phyloP scores from a whole-genome alignment of 495 filamentous ascomycete genomes.

The Venustampulla echinocandica region DNA sequence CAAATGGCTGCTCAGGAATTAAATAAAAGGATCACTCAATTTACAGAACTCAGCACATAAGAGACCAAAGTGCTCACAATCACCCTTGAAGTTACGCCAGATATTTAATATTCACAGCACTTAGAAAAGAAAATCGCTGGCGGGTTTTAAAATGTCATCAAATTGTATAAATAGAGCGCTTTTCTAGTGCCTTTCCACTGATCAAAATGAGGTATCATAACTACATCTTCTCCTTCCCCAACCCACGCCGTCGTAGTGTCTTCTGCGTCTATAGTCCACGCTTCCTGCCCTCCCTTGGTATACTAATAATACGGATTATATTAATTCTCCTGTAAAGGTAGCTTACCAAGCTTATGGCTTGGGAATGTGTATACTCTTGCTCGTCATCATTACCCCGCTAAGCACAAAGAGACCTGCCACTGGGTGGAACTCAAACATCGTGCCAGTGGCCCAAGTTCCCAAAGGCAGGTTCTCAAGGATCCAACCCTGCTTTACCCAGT shows the following conservation, averaged over 20 bases:
- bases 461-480: conserved; percentile 65
- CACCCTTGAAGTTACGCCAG: neutral
- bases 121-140: too few relatives aligned
- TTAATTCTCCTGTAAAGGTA: too few relatives aligned
- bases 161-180: too few relatives aligned
- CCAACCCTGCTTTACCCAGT: conserved; percentile 77
- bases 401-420: conserved; percentile 69
- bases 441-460: conserved; percentile 56
- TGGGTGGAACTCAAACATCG: conserved; percentile 78
- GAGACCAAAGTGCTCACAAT: neutral
- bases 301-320: too few relatives aligned
- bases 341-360: conserved; percentile 70
- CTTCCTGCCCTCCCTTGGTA: too few relatives aligned
- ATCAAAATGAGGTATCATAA: too few relatives aligned
- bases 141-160: too few relatives aligned
- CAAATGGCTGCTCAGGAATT: neutral
- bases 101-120: neutral
- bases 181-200: too few relatives aligned
- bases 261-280: too few relatives aligned
- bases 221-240: too few relatives aligned
- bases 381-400: conserved; percentile 87
- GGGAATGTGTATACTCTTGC: conserved; percentile 90
- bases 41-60: neutral
- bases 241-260: too few relatives aligned
- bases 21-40: conserved; percentile 1